Base-by-base conservation (phyloP, 2,329 filamentous ascomycete species). In the Juglanconis oblonga region DNA sequence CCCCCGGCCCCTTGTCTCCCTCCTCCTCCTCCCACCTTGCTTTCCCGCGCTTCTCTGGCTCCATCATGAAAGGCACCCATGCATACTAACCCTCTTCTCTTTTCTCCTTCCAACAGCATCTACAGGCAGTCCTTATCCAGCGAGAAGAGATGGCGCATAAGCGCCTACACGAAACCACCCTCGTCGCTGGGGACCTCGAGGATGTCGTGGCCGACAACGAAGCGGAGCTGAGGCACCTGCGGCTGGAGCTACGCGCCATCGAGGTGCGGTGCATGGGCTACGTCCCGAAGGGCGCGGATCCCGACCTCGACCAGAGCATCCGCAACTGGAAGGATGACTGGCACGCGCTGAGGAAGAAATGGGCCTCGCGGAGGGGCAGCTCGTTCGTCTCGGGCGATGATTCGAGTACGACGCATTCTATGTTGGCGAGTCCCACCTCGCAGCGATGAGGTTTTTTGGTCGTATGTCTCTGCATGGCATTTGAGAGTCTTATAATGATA, bases 291-390 rank as follows among this genome's bases (percentile, higher is more conserved):
- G 78, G 79, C 59, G 76, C 77, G 2, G 82, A 87, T 69, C 75
- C 77, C 33, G 84, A 87, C 61, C 79, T 88, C 38, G 76, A 80
- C 62, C 78, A 81, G 63, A 85, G 83, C 70, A 87, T 88, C 64
- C 74, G 78, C 61, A 79, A 79, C 64, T 88, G 86, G 81, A 87
- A 86, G 71, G 71, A 80, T 36, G 85, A 87, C 67, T 88, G 84
- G 79, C 72, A 77, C 9, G 70, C 73, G 14, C 74, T 86, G 52
- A 65, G 64, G 31, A 55, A 54, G 11, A 64, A 56, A 45, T 65
- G 57, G 55, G 52, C 62, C 11, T 33, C 42, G 4, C 51, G 52
- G 33, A 58, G 33, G 56, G 59, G 59, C 14, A 38, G 31, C 35
- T 55, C 54, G 33, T 57, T 57, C 35, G 58, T 24, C 9, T 31